phyloP scores from a whole-genome alignment of 306 rosid species.

The Quercus dentata region DNA sequence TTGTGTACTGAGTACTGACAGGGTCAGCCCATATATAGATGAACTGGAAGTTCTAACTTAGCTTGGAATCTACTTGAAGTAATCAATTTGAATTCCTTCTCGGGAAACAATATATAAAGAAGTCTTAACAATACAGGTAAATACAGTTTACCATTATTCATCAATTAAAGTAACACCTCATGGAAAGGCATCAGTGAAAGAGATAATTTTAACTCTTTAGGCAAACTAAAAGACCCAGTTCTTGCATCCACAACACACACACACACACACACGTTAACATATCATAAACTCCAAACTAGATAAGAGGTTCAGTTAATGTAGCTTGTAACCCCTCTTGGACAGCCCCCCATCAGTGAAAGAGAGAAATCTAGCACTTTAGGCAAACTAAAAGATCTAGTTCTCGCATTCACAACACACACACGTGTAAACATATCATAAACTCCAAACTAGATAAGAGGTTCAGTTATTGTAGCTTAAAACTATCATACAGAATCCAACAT shows the following conservation, averaged over 20 bases:
- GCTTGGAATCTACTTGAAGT: not conserved
- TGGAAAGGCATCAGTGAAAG: not conserved
- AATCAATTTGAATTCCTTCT: not conserved
- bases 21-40: not conserved
- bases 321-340: not conserved
- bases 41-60: not conserved
- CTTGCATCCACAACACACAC: not conserved
- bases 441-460: conserved; percentile 7
- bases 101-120: not conserved
- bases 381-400: not conserved
- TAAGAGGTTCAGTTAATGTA: not conserved
- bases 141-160: not conserved
- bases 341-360: not conserved
- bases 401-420: not conserved
- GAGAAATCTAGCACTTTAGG: not conserved
- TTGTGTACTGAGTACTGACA: not conserved
- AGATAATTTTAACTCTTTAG: not conserved
- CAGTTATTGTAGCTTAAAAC: not conserved
- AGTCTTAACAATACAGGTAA: not conserved
- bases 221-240: not conserved
- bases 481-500: not conserved
- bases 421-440: conserved; percentile 2
- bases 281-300: conserved; percentile 7
- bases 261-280: not conserved
- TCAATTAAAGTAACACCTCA: not conserved